Conservation (phyloP, 805 yeast genomes). For the Cyberlindnera petersonii region DNA sequence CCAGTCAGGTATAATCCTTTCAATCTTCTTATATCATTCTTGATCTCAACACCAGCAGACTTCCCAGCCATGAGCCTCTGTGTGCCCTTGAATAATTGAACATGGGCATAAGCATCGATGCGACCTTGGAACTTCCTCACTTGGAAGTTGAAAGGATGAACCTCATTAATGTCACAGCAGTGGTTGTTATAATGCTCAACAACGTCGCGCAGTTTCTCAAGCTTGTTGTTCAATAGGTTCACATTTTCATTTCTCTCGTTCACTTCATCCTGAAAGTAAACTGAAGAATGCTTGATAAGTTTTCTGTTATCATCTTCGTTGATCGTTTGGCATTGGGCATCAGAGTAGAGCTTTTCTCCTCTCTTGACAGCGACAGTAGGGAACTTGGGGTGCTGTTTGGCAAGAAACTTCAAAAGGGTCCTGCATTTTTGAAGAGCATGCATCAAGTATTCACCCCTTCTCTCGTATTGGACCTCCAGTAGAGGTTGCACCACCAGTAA, state of each 20-base stretch:
- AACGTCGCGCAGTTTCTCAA: conserved; percentile 29
- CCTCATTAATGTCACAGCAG: conserved; percentile 17
- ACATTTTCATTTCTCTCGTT: conserved; percentile 6
- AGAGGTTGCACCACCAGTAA: conserved; percentile 39
- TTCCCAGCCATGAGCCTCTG: conserved; percentile 23
- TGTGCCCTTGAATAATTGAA: conserved; percentile 20
- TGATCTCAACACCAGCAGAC: conserved; percentile 23
- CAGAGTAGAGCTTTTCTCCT: conserved; percentile 35
- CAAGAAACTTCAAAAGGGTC: conserved; percentile 24
- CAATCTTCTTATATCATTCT: conserved; percentile 32
- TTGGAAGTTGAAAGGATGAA: conserved; percentile 30
- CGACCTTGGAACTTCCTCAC: conserved; percentile 26
- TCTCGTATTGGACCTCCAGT: conserved; percentile 34
- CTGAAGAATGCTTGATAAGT: conserved; percentile 14
- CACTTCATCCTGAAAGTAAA: conserved; percentile 16
- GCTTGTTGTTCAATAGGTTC: conserved; percentile 21
- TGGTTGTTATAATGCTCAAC: conserved; percentile 28
- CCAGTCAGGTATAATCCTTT: conserved; percentile 41
- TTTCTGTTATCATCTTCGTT: conserved; percentile 4
- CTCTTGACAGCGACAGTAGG: conserved; percentile 42
- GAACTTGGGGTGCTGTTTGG: conserved; percentile 30
- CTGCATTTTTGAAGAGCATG: conserved; percentile 30
- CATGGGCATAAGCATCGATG: conserved; percentile 22
- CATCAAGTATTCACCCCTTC: conserved; percentile 34
- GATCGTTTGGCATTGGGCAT: conserved; percentile 30